These are phyloP conservation scores for Trametes cubensis DNA, from an alignment of 768 basidiomycete species.

Conservation along the genomic window DNA sequence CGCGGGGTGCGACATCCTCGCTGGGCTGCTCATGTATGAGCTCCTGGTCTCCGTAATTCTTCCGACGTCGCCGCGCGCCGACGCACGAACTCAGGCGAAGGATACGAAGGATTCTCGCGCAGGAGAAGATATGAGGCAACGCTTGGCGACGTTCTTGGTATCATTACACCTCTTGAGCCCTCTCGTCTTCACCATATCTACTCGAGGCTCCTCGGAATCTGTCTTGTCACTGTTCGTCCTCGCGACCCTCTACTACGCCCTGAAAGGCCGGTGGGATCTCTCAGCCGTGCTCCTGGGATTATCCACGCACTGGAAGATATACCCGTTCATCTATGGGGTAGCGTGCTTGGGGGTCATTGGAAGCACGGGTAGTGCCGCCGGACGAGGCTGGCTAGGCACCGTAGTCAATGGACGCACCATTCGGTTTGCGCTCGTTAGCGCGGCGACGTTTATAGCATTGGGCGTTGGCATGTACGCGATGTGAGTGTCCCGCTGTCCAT, in stretches of 20 bases:
- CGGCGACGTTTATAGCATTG: constrained; percentile 64
- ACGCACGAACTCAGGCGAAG: not conserved
- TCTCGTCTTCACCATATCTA: constrained; percentile 93
- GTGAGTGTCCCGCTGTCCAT: constrained; percentile 46
- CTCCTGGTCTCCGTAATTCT: constrained; percentile 58
- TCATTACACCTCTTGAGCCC: constrained; percentile 89
- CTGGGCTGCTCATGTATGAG: constrained; percentile 71
- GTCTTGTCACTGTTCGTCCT: constrained; percentile 82
- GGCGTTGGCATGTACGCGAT: constrained; percentile 70
- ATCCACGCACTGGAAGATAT: constrained; percentile 96
- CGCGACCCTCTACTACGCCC: constrained; percentile 60
- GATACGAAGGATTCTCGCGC: not conserved
- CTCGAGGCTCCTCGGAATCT: constrained; percentile 94
- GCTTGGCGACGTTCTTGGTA: constrained; percentile 58
- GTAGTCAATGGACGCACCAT: constrained; percentile 55
- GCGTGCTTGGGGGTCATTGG: constrained; percentile 64
- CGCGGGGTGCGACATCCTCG: constrained; percentile 77
- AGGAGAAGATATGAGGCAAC: not conserved
- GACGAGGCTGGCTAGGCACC: constrained; percentile 38
- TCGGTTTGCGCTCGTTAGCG: constrained; percentile 71
- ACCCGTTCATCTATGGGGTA: constrained; percentile 90
- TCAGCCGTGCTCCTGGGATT: constrained; percentile 79
- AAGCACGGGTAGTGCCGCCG: constrained; percentile 24
- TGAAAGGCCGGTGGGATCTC: constrained; percentile 58
- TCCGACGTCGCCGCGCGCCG: constrained; percentile 29